Evolutionary conservation across 805 yeast genomes (phyloP).

Genomic region (Candida incommunis): DNA sequence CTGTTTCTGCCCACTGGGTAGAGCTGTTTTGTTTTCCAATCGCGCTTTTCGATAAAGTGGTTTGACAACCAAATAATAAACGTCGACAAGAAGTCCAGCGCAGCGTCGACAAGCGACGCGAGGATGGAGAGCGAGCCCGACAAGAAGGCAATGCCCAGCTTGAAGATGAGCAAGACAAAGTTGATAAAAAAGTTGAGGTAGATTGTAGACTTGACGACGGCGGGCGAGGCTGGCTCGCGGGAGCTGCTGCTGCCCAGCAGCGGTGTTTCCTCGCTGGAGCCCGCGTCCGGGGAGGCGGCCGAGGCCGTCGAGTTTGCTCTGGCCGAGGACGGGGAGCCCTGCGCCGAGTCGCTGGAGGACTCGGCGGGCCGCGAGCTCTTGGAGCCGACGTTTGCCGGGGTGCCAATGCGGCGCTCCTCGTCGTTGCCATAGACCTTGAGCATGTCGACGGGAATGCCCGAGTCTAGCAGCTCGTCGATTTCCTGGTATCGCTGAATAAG

Average conservation of each 20-base stretch:
- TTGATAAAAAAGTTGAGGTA: conserved; percentile 49
- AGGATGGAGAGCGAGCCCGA: conserved; percentile 62
- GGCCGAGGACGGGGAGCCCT: conserved; percentile 8
- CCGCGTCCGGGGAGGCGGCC: conserved; percentile 7
- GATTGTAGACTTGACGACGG: conserved; percentile 44
- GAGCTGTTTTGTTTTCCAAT: conserved; percentile 29
- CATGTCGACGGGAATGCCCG: conserved; percentile 55
- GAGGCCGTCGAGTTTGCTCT: conserved; percentile 12
- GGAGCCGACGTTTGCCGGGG: neutral
- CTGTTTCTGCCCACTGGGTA: conserved; percentile 62
- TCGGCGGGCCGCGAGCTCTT: neutral
- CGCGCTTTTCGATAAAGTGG: conserved; percentile 22
- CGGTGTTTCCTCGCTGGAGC: conserved; percentile 37
- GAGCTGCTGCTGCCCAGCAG: conserved; percentile 32
- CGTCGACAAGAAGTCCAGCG: conserved; percentile 61
- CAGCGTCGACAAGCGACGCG: conserved; percentile 68
- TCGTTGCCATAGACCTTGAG: conserved; percentile 42
- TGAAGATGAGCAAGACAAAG: conserved; percentile 40
- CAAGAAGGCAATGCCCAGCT: conserved; percentile 42
- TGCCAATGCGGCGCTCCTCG: conserved; percentile 4
- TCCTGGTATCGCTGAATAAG: conserved; percentile 41
- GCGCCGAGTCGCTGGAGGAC: neutral
- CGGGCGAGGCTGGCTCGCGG: conserved; percentile 25
- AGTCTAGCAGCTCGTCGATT: conserved; percentile 52
- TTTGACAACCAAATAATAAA: conserved; percentile 55